Evolutionary conservation across 1,284 basidiomycete genomes (phyloP).

Genomic region (Cerrena zonata): DNA sequence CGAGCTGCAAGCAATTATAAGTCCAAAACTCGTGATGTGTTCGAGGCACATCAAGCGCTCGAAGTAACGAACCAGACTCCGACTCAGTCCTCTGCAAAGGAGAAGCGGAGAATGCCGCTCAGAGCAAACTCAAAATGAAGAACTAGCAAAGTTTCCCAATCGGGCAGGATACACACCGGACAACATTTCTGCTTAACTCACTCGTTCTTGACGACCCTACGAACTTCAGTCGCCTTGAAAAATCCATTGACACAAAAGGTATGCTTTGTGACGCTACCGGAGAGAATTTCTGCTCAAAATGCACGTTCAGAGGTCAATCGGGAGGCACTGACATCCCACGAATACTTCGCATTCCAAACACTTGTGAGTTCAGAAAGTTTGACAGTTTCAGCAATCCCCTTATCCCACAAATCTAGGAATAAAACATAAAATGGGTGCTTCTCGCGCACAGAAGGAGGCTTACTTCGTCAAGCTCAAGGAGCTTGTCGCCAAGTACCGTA

Average conservation of each 20-base stretch:
- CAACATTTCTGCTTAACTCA: slow-evolving; percentile 4
- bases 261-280: slow-evolving; percentile 5
- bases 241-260: slow-evolving; percentile 75
- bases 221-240: slow-evolving; percentile 65
- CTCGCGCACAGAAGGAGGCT: slow-evolving; percentile 83
- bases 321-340: slow-evolving; percentile 58
- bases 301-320: slow-evolving; percentile 69
- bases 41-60: too few relatives aligned
- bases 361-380: slow-evolving; percentile 15
- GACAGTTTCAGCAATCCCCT: not conserved
- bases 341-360: slow-evolving; percentile 11
- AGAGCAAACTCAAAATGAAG: slow-evolving; percentile 21
- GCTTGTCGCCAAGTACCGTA: slow-evolving; percentile 86
- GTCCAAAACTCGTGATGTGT: too few relatives aligned
- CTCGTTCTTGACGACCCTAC: slow-evolving; percentile 16
- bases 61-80: not conserved
- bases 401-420: not conserved
- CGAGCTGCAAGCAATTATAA: not conserved
- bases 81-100: not conserved
- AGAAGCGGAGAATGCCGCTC: not conserved
- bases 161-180: not conserved
- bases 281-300: not conserved
- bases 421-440: slow-evolving; percentile 76
- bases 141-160: slow-evolving; percentile 17
- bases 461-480: slow-evolving; percentile 96